Evolutionary conservation across 805 yeast genomes (phyloP), one percentile per base, ranked within the genome.

Genomic region (Teunomyces cretensis): DNA sequence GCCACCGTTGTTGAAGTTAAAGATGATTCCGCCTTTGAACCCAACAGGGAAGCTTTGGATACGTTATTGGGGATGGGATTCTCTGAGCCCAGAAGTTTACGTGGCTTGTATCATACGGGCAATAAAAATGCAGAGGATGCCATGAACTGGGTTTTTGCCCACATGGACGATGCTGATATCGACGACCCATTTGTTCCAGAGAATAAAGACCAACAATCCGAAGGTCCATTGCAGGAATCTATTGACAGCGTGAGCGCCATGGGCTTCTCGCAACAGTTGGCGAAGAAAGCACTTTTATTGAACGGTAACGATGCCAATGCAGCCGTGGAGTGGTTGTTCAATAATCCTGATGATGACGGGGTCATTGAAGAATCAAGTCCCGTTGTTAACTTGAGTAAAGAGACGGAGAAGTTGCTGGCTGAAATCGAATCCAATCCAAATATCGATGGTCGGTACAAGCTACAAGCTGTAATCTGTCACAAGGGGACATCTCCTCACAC

Each of bases 251-350:
- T 89, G 15, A 64, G 65, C 9, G 73, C 74, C 6, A 92, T 94
- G 98, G 99, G 99, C 5, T 86, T 94, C 56, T 57, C 81, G 4
- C 62, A 64, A 1, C 72, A 78, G 41, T 70, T 88, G 45, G 83
- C 94, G n/a, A 75, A 65, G 41, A 88, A 88, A 52, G 96, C 97
- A 0, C 68, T 94, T 33, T 45, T 76, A 14, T 51, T 84, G 42
- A 83, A 77, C 53, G 65, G 69, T 6, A 78, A 79, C 22, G 85
- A 86, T 56, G 69, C 83, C 2, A 91, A 87, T 54, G 78, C 79
- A 1, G 86, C 98, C 3, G 86, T 90, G 4, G 97, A 90, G 48
- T 94, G 98, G 98, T 75, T 94, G 6, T 94, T 94, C 59, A 68
- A 68, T 17, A 78, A 92, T 58, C 88, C 95, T 9, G 86, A 86